Evolutionary conservation across 371 early-diverging fungal species (phyloP).

Genomic region (Rhizomucor miehei): DNA sequence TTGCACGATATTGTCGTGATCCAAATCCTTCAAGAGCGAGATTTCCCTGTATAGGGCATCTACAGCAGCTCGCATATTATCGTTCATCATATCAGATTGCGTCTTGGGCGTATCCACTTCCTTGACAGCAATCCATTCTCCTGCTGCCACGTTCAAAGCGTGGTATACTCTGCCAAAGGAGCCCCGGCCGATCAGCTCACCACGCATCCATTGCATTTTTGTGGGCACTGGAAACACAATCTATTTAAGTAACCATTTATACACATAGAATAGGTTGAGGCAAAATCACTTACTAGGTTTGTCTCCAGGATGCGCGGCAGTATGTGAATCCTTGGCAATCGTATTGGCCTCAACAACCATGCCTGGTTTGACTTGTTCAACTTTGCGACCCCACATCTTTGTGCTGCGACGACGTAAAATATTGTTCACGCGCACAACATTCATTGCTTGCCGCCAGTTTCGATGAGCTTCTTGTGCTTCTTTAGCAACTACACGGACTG

Average conservation of each 20-base stretch:
- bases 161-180: constrained; percentile 96
- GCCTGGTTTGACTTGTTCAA: constrained; percentile 59
- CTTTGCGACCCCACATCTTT: constrained; percentile 63
- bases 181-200: constrained; percentile 94
- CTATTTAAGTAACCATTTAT: background rate
- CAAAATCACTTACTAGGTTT: constrained; percentile 25
- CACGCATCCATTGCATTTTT: constrained; percentile 78
- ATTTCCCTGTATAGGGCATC: constrained; percentile 46
- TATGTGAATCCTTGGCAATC: constrained; percentile 4
- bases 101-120: constrained; percentile 85
- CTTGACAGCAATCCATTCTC: constrained; percentile 97
- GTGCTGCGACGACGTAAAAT: constrained; percentile 54
- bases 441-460: constrained; percentile 38
- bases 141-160: constrained; percentile 82
- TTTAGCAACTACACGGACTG: constrained; percentile 56
- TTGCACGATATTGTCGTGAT: constrained; percentile 92
- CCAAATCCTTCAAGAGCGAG: constrained; percentile 57
- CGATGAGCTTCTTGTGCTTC: constrained; percentile 58
- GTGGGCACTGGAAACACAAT: constrained; percentile 20
- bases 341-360: constrained; percentile 17
- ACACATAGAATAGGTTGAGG: background rate
- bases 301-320: constrained; percentile 14
- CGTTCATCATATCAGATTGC: constrained; percentile 45
- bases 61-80: constrained; percentile 31
- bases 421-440: constrained; percentile 32